Evolutionary conservation across 768 basidiomycete genomes (phyloP), one percentile per base, ranked within the genome.

Genomic region (Leucocoprinus sp.): DNA sequence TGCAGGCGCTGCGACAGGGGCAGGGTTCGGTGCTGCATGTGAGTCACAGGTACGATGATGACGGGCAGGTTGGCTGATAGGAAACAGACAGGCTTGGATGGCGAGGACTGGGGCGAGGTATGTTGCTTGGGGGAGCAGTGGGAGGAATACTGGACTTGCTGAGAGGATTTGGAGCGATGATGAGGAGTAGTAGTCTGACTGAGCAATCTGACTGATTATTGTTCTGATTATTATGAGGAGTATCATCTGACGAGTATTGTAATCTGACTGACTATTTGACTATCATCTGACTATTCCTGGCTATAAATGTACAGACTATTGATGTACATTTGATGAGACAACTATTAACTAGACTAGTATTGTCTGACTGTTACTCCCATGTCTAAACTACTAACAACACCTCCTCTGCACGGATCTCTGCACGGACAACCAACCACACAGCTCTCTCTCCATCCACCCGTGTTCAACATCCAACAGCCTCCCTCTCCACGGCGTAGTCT

Each of bases 371-470:
- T n/a, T n/a, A n/a, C n/a, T n/a, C n/a, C n/a, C n/a, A n/a, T n/a
- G n/a, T n/a, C n/a, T n/a, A n/a, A n/a, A n/a, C n/a, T n/a, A n/a
- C n/a, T n/a, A n/a, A n/a, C n/a, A n/a, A n/a, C n/a, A n/a, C n/a
- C n/a, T n/a, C n/a, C n/a, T n/a, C n/a, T n/a, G n/a, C n/a, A n/a
- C n/a, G n/a, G n/a, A n/a, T n/a, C n/a, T n/a, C n/a, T n/a, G n/a
- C n/a, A n/a, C 53, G 69, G 66, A 60, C 58, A 68, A 57, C 71
- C 72, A 15, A 72, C 72, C 23, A 74, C 72, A 26, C 69, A 70
- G 33, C 77, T 90, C 61, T 82, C 89, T 52, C 72, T 92, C 67
- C 82, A 88, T 84, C 83, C 84, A 23, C 88, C 89, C 61, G 75
- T 80, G 60, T 87, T 89, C 69, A 77, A 80, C 61, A 41, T 50